Percentiles rank a stretch among this genome's conserved stretches.
These are phyloP conservation scores for Bacidia gigantensis DNA, from an alignment of 495 filamentous ascomycete species.

Conservation along the genomic window DNA sequence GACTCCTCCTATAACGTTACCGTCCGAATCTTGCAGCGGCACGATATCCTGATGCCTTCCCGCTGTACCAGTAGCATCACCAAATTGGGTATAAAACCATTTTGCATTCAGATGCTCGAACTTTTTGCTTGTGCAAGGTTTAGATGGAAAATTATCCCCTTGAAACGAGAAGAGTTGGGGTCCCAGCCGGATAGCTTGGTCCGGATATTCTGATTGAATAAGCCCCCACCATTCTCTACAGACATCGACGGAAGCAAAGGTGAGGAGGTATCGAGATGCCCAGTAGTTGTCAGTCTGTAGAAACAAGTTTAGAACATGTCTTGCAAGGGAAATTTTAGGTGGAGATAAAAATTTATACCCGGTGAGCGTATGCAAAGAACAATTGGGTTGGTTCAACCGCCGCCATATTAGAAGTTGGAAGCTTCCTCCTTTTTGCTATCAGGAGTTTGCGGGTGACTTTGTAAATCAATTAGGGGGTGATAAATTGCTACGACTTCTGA, in stretches of 20 bases:
- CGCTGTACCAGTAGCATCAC: neutral
- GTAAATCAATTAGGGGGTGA: too few relatives aligned
- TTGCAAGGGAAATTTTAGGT: neutral
- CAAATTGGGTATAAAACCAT: conserved; percentile 6
- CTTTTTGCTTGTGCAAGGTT: neutral
- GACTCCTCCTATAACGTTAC: neutral
- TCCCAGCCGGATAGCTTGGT: neutral
- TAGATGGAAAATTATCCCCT: conserved; percentile 3
- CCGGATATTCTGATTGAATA: conserved; percentile 3
- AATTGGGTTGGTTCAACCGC: too few relatives aligned
- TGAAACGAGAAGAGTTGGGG: conserved; percentile 6
- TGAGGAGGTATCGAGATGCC: conserved; percentile 5
- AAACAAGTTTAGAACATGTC: neutral
- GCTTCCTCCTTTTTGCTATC: too few relatives aligned
- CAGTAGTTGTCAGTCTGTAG: conserved; percentile 4
- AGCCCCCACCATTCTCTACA: conserved; percentile 6
- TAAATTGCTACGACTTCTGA: too few relatives aligned
- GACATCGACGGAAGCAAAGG: conserved; percentile 3
- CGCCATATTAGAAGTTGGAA: too few relatives aligned
- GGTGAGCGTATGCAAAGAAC: conserved; percentile 5
- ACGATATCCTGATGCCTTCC: neutral
- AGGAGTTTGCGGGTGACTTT: too few relatives aligned
- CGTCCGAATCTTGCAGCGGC: neutral
- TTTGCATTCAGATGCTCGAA: conserved; percentile 7
- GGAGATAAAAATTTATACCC: neutral